These are phyloP conservation scores for Carpinus viminea DNA, from an alignment of 306 rosid species.

Conservation along the genomic window DNA sequence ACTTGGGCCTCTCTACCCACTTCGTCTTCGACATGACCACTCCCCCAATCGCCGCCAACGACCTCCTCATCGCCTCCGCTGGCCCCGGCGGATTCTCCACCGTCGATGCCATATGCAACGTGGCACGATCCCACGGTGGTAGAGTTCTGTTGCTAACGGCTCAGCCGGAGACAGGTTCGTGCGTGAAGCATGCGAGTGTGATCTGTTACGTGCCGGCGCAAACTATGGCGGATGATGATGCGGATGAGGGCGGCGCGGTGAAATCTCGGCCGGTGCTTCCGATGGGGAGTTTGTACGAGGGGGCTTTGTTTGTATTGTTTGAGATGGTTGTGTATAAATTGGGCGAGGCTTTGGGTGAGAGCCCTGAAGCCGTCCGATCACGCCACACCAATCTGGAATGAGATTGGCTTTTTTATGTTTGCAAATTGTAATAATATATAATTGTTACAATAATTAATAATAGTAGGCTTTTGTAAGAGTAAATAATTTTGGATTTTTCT, in stretches of 20 bases:
- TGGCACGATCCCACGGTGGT: conserved; percentile 61
- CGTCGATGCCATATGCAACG: conserved; percentile 74
- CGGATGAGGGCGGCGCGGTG: conserved; percentile 20
- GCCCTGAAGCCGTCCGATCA: conserved; percentile 68
- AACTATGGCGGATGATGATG: conserved; percentile 93
- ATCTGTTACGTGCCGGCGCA: conserved; percentile 82
- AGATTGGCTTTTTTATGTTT: neutral
- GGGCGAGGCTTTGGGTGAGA: conserved; percentile 64
- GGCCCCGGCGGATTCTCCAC: conserved; percentile 92
- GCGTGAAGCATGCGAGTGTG: conserved; percentile 56
- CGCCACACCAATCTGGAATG: conserved; percentile 89
- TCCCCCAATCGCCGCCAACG: conserved; percentile 61
- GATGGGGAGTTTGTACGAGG: conserved; percentile 93
- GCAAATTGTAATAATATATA: too few relatives aligned
- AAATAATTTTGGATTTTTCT: too few relatives aligned
- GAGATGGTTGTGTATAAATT: conserved; percentile 81
- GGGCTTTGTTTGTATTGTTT: conserved; percentile 83
- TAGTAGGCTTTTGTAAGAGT: too few relatives aligned
- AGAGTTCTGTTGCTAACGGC: conserved; percentile 80
- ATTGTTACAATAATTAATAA: too few relatives aligned
- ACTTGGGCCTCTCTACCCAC: conserved; percentile 76
- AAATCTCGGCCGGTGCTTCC: conserved; percentile 71
- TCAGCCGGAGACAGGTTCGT: conserved; percentile 78
- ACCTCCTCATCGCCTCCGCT: conserved; percentile 83
- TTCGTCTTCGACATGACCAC: conserved; percentile 82